A percentile compares a stretch with the other conserved stretches of the same genome.
Evolutionary conservation across 202 grass and related monocot species (phyloP).

Genomic region (Hordeum pubiflorum): DNA sequence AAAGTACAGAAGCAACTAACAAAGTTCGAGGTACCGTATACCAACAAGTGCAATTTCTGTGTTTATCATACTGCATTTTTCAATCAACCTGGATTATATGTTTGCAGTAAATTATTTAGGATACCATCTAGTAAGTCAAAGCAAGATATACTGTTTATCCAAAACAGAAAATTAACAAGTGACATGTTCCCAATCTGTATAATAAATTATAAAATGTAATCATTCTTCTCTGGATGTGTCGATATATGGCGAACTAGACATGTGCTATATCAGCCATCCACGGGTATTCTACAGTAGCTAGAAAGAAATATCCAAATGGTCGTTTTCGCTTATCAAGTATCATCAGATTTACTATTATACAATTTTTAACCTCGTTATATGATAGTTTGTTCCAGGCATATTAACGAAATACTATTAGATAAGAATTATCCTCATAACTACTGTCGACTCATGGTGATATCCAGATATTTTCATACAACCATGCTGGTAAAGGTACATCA

Average conservation of each 20-base stretch:
- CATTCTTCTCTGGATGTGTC: neutral
- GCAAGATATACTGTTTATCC: neutral
- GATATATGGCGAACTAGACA: neutral
- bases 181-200: neutral
- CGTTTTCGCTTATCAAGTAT: neutral
- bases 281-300: neutral
- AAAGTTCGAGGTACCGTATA: neutral
- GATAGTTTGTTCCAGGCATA: neutral
- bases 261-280: neutral
- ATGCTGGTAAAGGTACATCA: neutral
- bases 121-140: neutral
- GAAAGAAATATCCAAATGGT: neutral
- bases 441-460: neutral
- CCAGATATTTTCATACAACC: neutral
- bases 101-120: neutral
- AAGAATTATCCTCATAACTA: neutral
- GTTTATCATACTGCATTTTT: neutral
- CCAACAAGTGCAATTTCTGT: neutral
- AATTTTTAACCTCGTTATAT: neutral
- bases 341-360: neutral
- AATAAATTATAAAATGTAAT: neutral
- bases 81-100: neutral
- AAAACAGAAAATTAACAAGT: neutral
- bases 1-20: conserved; percentile 14
- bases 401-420: neutral